Percentiles rank a stretch among this genome's conserved stretches.
phyloP scores from a whole-genome alignment of 345 rosid genomes.

The Eucalyptus urophylla region DNA sequence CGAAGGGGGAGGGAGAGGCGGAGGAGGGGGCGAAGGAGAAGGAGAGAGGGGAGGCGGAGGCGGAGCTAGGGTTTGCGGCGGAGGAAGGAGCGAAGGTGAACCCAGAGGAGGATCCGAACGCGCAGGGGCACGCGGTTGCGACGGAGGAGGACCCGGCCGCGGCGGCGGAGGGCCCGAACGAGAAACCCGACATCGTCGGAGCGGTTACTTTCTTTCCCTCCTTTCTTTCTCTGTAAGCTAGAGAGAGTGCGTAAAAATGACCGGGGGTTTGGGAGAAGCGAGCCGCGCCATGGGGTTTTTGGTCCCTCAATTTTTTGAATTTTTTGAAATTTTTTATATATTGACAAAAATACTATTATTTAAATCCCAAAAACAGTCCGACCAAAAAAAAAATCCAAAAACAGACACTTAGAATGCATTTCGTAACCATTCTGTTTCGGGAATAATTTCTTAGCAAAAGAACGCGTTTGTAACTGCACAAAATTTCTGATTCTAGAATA shows the following conservation, averaged over 20 bases:
- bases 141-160: conserved; percentile 22
- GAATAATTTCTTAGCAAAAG: fast-evolving
- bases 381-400: too few species aligned
- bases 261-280: background rate
- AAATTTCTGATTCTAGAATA: fast-evolving
- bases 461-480: fast-evolving
- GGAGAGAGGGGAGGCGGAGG: background rate
- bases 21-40: background rate
- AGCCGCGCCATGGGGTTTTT: background rate
- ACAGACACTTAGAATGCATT: fast-evolving
- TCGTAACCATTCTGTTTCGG: fast-evolving
- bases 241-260: background rate
- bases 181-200: conserved; percentile 18
- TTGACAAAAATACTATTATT: background rate
- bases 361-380: too few species aligned
- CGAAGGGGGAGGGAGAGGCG: background rate
- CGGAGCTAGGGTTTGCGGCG: background rate
- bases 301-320: background rate
- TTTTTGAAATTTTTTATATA: background rate
- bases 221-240: background rate
- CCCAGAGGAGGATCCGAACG: conserved; percentile 17
- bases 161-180: conserved; percentile 26
- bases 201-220: background rate
- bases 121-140: background rate
- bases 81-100: background rate